Conservation (phyloP, 139 green algal species). For the Tetraselmis striata region DNA sequence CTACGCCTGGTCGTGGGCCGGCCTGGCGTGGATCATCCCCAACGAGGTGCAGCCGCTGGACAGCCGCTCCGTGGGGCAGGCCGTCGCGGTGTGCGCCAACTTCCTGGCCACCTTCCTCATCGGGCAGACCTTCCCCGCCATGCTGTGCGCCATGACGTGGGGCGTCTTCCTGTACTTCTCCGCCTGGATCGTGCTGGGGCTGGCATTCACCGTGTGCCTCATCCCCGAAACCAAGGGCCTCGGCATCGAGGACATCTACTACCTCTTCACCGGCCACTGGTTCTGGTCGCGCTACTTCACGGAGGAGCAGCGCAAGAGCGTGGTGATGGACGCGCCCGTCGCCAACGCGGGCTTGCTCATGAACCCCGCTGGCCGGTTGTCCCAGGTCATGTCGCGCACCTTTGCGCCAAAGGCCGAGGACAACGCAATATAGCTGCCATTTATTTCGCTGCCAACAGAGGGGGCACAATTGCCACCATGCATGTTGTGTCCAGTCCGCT, state of each 20-base stretch:
- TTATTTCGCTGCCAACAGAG: no score
- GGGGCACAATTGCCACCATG: no score
- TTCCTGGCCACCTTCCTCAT: conserved; percentile 64
- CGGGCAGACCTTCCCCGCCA: conserved; percentile 59
- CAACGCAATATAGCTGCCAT: no score
- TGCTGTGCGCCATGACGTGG: conserved; percentile 52
- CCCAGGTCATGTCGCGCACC: neutral
- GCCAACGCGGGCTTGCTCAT: neutral
- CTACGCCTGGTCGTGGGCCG: conserved; percentile 69
- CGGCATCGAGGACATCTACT: neutral
- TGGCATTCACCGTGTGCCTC: neutral
- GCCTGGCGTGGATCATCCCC: conserved; percentile 25
- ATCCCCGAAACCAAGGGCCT: neutral
- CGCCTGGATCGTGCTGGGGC: conserved; percentile 42
- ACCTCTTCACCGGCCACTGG: neutral
- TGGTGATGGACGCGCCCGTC: neutral
- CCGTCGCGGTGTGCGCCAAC: conserved; percentile 46
- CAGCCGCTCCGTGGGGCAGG: conserved; percentile 24
- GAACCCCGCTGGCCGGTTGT: neutral
- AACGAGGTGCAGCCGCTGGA: conserved; percentile 20
- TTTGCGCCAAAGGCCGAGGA: neutral
- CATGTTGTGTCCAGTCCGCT: no score
- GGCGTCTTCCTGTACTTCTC: conserved; percentile 65
- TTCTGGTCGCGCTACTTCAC: neutral
- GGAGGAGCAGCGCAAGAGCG: neutral